Conservation (phyloP, 1,284 basidiomycete genomes). For the Coniophora puteana region DNA sequence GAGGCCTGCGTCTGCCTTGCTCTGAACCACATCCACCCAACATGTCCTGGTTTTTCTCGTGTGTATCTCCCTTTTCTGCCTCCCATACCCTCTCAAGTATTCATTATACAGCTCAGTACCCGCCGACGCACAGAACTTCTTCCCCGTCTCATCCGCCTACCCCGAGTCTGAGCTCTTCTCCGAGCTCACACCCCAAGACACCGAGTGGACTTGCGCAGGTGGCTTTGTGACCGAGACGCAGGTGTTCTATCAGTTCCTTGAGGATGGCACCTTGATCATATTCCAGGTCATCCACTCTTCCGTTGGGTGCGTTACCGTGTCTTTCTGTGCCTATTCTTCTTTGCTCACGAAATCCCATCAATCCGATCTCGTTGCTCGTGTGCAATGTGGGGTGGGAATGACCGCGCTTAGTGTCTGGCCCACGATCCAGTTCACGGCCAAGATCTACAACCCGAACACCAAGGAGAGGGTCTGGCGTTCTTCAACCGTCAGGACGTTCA, state of each 20-base stretch:
- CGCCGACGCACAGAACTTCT: constrained; percentile 73
- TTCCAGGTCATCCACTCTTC: constrained; percentile 95
- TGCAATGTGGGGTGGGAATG: too few species aligned
- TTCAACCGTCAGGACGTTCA: constrained; percentile 84
- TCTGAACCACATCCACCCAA: too few species aligned
- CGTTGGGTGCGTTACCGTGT: constrained; percentile 74
- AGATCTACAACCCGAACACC: constrained; percentile 81
- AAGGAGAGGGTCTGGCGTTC: constrained; percentile 86
- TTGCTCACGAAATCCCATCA: background rate
- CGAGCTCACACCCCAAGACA: constrained; percentile 68
- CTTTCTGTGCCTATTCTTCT: constrained; percentile 1
- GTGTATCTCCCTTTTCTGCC: constrained; percentile 8
- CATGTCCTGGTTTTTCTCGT: too few species aligned
- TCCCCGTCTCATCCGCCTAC: constrained; percentile 64
- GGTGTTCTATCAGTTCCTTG: constrained; percentile 80
- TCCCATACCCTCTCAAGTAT: constrained; percentile 14
- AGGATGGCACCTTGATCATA: constrained; percentile 83
- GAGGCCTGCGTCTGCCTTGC: too few species aligned
- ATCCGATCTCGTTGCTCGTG: too few species aligned
- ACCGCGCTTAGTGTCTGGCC: constrained; percentile 72
- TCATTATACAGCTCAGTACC: too few species aligned
- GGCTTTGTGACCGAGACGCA: constrained; percentile 95
- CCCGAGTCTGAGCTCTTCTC: constrained; percentile 59
- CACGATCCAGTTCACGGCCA: constrained; percentile 94
- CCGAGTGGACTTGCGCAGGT: constrained; percentile 79